Evolutionary conservation across 2,329 filamentous ascomycete species (phyloP).

Genomic region (Exophiala bonariae): DNA sequence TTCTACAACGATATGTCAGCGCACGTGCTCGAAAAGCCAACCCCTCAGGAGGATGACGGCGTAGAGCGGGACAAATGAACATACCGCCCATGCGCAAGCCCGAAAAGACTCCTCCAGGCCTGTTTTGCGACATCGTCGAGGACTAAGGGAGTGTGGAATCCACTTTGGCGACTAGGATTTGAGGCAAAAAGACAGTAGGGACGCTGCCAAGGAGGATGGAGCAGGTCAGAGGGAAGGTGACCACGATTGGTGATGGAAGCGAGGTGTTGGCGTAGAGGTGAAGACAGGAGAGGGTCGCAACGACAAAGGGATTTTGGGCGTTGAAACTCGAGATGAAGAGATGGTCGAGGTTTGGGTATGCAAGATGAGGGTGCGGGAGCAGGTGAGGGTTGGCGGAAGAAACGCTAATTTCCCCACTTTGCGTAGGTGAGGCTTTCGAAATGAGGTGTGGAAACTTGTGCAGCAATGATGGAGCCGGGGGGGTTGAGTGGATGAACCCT

Average conservation of each 20-base stretch:
- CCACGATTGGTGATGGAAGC: slow-evolving; percentile 12
- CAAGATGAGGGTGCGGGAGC: slow-evolving; percentile 17
- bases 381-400: slow-evolving; percentile 26
- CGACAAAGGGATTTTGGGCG: background rate
- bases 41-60: slow-evolving; percentile 10
- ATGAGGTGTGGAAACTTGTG: slow-evolving; percentile 26
- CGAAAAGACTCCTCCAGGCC: slow-evolving; percentile 78
- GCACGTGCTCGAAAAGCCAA: slow-evolving; percentile 17
- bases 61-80: slow-evolving; percentile 39
- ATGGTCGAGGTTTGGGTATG: slow-evolving; percentile 24
- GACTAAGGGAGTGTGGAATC: slow-evolving; percentile 28
- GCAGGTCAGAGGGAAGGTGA: slow-evolving; percentile 11
- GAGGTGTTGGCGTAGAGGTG: slow-evolving; percentile 4
- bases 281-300: slow-evolving; percentile 3
- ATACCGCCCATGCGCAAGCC: slow-evolving; percentile 96
- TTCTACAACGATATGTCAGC: slow-evolving; percentile 58
- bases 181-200: slow-evolving; percentile 7
- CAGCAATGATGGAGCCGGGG: slow-evolving; percentile 26
- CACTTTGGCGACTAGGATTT: slow-evolving; percentile 26
- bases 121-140: slow-evolving; percentile 78
- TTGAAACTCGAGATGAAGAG: slow-evolving; percentile 19
- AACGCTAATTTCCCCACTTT: slow-evolving; percentile 32
- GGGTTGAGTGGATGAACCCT: background rate
- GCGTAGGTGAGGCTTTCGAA: slow-evolving; percentile 27
- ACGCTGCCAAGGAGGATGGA: slow-evolving; percentile 11